A percentile compares a stretch with the other conserved stretches of the same genome.
These are phyloP conservation scores for Xylariaceae sp. DNA, from an alignment of 2,329 filamentous ascomycete species.

Conservation along the genomic window DNA sequence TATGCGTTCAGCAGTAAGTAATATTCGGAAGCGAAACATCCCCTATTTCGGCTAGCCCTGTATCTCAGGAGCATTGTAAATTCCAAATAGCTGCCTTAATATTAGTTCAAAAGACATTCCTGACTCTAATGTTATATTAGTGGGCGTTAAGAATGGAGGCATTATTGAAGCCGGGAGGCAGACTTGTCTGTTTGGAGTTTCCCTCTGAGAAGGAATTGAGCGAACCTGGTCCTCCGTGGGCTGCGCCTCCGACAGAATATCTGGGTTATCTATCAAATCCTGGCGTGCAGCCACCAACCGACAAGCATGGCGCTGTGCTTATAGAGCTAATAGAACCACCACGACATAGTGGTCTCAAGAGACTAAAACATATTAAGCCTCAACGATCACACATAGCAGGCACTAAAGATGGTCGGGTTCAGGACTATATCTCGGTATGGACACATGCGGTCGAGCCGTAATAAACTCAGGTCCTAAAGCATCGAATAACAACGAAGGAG, in stretches of 20 bases:
- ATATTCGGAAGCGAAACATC: no score
- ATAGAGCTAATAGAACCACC: constrained; percentile 47
- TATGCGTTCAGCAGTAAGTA: constrained; percentile 52
- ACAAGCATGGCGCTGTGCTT: constrained; percentile 45
- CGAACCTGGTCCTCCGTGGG: constrained; percentile 74
- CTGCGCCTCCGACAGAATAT: constrained; percentile 72
- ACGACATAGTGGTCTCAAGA: constrained; percentile 46
- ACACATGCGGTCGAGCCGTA: constrained; percentile 16
- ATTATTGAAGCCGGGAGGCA: constrained; percentile 55
- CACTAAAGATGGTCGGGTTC: constrained; percentile 29
- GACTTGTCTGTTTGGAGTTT: constrained; percentile 74
- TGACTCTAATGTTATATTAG: no score
- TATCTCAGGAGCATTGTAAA: no score
- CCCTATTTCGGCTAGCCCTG: no score
- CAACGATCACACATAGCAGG: constrained; percentile 55
- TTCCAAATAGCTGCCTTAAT: no score
- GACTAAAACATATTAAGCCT: constrained; percentile 58
- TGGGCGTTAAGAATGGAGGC: constrained; percentile 49
- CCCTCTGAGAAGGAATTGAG: constrained; percentile 73
- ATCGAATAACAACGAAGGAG: no score
- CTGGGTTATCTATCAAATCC: constrained; percentile 72
- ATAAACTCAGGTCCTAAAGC: no score
- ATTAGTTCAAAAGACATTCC: no score
- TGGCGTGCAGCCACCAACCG: constrained; percentile 69
- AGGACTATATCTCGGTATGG: constrained; percentile 63